Evolutionary conservation across 177 flowering plant genomes (phyloP).

Genomic region (Vitis hybrid): DNA sequence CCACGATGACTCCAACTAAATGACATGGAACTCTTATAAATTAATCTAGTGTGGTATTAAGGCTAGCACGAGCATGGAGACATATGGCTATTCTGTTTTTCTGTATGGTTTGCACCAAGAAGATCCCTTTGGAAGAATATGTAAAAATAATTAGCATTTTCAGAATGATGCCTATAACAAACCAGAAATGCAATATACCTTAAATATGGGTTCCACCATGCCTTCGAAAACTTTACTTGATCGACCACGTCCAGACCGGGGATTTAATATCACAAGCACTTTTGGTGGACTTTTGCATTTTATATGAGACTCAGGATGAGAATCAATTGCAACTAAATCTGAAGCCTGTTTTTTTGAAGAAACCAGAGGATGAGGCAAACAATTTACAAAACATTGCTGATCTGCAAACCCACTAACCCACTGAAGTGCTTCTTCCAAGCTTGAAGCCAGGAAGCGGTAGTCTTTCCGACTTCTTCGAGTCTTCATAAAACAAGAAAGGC

Average conservation of each 20-base stretch:
- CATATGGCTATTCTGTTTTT: not conserved
- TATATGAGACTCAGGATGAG: conserved; percentile 61
- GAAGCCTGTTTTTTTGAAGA: conserved; percentile 81
- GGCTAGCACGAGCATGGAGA: not conserved
- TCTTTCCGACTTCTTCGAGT: conserved; percentile 73
- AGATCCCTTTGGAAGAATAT: not conserved
- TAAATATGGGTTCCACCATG: conserved; percentile 89
- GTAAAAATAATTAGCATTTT: not conserved
- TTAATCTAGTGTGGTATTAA: not conserved
- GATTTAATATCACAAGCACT: conserved; percentile 91
- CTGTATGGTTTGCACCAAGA: not conserved
- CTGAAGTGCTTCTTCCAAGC: conserved; percentile 74
- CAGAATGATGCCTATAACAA: not conserved
- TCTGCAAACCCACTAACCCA: conserved; percentile 98
- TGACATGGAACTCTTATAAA: not conserved
- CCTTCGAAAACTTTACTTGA: conserved; percentile 93
- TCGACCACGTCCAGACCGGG: conserved; percentile 96
- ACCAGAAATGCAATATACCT: conserved; percentile 49
- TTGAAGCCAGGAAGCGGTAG: conserved; percentile 79
- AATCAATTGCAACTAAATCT: conserved; percentile 52
- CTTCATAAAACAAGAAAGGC: conserved; percentile 69
- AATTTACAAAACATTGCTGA: conserved; percentile 85
- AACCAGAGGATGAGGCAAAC: conserved; percentile 86
- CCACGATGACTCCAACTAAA: not conserved
- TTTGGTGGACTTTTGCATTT: conserved; percentile 83